Evolutionary conservation across 306 rosid species (phyloP), one percentile per base, ranked within the genome.

Genomic region (Castanea sativa): DNA sequence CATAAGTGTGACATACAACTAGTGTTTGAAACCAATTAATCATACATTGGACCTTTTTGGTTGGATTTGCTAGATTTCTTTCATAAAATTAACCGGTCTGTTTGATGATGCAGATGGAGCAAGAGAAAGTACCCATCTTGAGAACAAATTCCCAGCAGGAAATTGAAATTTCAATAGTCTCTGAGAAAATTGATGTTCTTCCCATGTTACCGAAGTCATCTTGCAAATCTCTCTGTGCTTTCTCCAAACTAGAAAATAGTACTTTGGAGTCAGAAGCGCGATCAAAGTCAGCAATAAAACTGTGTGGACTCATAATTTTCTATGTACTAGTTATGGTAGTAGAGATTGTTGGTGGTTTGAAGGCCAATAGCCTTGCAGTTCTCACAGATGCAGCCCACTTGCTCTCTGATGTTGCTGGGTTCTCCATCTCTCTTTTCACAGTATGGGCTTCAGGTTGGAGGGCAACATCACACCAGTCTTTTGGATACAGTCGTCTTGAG

Each of bases 371-470:
- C 83, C 89, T 93, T 30, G 88, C 98, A 8, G 91, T 95, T 63
- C 82, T 93, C 49, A 86, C 94, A 11, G 98, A 95, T 85, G 99
- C 99, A 70, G 97, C 89, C 6, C 99, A 95, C 85, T 86, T 95
- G 88, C 92, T 95, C 21, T 87, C 96, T 69, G 97, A 95, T 76
- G 88, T 93, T 57, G 88, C 87, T 21, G 97, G 99, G 55, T 95
- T 95, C 78, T 73, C 85, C 9, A 79, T 93, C 79, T 91, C 99
- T 67, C 97, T 91, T 27, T 95, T 91, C 65, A 87, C 99, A 3
- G 90, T 93, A 1, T 86, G 92, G 91, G 99, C 97, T 71, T 91
- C 99, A 0, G 83, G 94, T 74, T 95, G 99, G 99, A 87, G 81
- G 81, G 94, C 96, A 21, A 93, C 97, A 2, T 87, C 96, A 0